phyloP scores from a whole-genome alignment of 495 filamentous ascomycete genomes.

The Penicillium cataractarum region DNA sequence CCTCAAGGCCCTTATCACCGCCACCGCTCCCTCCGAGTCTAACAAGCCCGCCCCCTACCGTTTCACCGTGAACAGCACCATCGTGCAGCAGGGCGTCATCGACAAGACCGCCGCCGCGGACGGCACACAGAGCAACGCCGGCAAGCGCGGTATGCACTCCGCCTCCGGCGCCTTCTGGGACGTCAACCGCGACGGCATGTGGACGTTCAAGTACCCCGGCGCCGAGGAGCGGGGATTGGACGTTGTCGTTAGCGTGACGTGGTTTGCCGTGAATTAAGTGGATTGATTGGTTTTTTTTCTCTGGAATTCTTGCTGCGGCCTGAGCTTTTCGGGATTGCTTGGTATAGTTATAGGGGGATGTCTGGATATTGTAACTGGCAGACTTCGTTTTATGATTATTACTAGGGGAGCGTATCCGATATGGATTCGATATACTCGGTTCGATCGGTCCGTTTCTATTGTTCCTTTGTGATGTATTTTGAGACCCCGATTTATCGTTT shows the following conservation, averaged over 20 bases:
- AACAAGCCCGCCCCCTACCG: slow-evolving; percentile 65
- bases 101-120: slow-evolving; percentile 46
- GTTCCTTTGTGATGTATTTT: slow-evolving; percentile 10
- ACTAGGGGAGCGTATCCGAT: neutral
- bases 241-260: slow-evolving; percentile 88
- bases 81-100: slow-evolving; percentile 79
- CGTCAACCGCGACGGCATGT: slow-evolving; percentile 95
- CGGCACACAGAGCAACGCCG: slow-evolving; percentile 56
- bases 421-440: neutral
- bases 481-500: slow-evolving; percentile 18
- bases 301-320: slow-evolving; percentile 5
- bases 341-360: neutral
- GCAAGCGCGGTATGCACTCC: slow-evolving; percentile 92
- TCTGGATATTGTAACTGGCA: neutral
- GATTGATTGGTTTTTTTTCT: slow-evolving; percentile 8
- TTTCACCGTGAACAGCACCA: slow-evolving; percentile 95
- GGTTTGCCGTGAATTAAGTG: slow-evolving; percentile 63
- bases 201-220: slow-evolving; percentile 92
- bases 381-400: neutral
- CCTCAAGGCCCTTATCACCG: slow-evolving; percentile 82
- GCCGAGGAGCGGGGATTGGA: slow-evolving; percentile 85
- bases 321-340: slow-evolving; percentile 1
- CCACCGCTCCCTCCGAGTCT: slow-evolving; percentile 64
- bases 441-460: slow-evolving; percentile 10
- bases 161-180: slow-evolving; percentile 97